phyloP scores from a whole-genome alignment of 352 stramenopile genomes.

The Pythium brassicae region DNA sequence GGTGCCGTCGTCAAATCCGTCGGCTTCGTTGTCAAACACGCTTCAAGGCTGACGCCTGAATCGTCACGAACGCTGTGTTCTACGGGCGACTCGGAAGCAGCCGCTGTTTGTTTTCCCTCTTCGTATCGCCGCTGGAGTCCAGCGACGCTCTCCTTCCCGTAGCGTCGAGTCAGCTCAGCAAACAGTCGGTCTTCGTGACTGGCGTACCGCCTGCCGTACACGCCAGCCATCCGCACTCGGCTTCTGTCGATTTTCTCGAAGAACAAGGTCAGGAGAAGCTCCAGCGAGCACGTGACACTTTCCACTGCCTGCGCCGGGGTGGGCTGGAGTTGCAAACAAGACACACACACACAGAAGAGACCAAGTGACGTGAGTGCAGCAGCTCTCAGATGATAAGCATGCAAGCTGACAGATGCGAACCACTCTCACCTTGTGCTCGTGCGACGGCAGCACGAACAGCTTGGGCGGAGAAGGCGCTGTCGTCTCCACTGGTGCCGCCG shows the following conservation, averaged over 20 bases:
- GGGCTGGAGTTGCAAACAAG: neutral
- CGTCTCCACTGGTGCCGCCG: neutral
- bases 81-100: neutral
- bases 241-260: slow-evolving; percentile 57
- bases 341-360: neutral
- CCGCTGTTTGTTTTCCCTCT: neutral
- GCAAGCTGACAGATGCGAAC: too few species aligned
- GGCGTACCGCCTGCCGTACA: slow-evolving; percentile 64
- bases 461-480: neutral
- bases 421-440: neutral
- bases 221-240: slow-evolving; percentile 57
- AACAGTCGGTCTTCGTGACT: slow-evolving; percentile 68
- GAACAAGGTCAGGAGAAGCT: slow-evolving; percentile 57
- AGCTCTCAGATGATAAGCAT: neutral
- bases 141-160: slow-evolving; percentile 44
- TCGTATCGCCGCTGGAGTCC: slow-evolving; percentile 25
- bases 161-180: slow-evolving; percentile 54
- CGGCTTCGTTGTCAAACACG: neutral
- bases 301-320: neutral
- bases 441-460: neutral
- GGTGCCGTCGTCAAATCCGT: too few species aligned
- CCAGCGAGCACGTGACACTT: slow-evolving; percentile 16
- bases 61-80: neutral
- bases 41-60: neutral
- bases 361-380: neutral